A percentile compares a stretch with the other conserved stretches of the same genome.
These are phyloP conservation scores for Alternaria arborescens DNA, from an alignment of 2,329 filamentous ascomycete species.

Conservation along the genomic window DNA sequence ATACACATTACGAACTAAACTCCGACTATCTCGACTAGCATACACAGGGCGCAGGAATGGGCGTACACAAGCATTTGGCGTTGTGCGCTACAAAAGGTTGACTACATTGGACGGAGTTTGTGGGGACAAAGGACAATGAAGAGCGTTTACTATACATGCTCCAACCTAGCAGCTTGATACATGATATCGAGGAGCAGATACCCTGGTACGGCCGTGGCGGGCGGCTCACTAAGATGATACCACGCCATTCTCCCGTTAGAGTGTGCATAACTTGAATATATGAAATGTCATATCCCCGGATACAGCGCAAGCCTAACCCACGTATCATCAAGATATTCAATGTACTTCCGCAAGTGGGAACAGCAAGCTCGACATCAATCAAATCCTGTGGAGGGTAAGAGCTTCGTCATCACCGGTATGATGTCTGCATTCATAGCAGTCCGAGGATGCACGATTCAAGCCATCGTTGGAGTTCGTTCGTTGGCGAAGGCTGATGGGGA, in stretches of 20 bases:
- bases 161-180: neutral
- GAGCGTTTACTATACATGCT: neutral
- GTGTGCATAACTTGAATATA: neutral
- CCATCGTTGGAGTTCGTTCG: too few species aligned
- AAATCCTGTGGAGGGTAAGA: neutral
- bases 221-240: neutral
- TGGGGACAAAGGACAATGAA: neutral
- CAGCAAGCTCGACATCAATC: neutral
- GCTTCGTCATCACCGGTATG: neutral
- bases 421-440: neutral
- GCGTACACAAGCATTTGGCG: slow-evolving; percentile 1
- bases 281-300: neutral
- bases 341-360: too few species aligned
- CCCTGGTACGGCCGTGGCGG: neutral
- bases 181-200: neutral
- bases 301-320: neutral
- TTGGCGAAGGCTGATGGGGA: neutral
- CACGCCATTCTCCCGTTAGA: neutral
- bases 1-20: slow-evolving; percentile 9
- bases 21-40: slow-evolving; percentile 13
- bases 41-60: slow-evolving; percentile 7
- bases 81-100: neutral
- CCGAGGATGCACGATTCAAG: neutral
- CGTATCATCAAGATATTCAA: too few species aligned
- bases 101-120: neutral